Conservation (phyloP, 2,329 filamentous ascomycete genomes). For the Fusarium chlamydosporum region DNA sequence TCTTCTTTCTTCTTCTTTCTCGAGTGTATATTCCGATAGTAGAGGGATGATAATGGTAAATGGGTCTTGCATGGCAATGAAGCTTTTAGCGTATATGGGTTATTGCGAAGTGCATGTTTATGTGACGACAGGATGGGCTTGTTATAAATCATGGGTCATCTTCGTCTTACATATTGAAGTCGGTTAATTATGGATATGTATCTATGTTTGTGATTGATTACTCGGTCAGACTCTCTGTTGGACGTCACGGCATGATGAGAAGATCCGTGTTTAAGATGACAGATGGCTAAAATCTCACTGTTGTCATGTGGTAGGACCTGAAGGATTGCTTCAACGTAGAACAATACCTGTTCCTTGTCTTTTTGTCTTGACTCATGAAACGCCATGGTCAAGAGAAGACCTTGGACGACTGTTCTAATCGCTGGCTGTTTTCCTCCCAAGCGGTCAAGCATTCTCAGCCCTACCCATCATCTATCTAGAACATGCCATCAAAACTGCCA, state of each 20-base stretch:
- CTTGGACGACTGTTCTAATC: not conserved
- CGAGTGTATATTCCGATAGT: conserved; percentile 44
- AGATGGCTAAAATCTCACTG: conserved; percentile 22
- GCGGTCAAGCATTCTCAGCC: conserved; percentile 52
- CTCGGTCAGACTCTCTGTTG: not conserved
- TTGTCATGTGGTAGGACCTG: conserved; percentile 8
- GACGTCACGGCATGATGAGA: conserved; percentile 8
- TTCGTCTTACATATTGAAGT: conserved; percentile 1
- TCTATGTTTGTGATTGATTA: conserved; percentile 21
- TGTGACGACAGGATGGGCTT: conserved; percentile 3
- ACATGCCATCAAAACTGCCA: conserved; percentile 6
- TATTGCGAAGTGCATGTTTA: not conserved
- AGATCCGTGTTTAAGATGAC: conserved; percentile 13
- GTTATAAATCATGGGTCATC: not conserved
- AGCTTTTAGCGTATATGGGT: not conserved
- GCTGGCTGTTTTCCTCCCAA: not conserved
- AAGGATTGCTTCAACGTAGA: conserved; percentile 3
- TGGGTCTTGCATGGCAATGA: conserved; percentile 22
- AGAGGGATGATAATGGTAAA: conserved; percentile 35
- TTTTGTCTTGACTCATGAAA: not conserved
- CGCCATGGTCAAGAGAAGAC: not conserved
- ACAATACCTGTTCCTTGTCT: conserved; percentile 3
- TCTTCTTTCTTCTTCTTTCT: conserved; percentile 34
- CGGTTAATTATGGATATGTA: conserved; percentile 8
- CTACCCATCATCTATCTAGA: not conserved